Evolutionary conservation across 1,139 yeast genomes (phyloP).

Genomic region (Keqinozyma sinolaborantium): DNA sequence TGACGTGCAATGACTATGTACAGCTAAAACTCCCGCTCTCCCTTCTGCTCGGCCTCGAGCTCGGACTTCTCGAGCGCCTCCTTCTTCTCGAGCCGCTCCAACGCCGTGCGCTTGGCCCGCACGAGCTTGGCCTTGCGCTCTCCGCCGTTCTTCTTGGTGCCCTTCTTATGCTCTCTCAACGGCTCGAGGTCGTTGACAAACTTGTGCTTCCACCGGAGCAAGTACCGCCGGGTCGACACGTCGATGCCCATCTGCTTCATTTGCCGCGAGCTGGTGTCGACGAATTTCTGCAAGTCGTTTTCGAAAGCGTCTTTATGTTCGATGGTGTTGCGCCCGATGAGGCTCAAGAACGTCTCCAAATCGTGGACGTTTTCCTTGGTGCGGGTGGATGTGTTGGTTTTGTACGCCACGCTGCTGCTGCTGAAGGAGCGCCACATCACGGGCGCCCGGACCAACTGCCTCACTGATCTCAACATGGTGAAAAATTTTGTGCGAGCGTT

Average conservation of each 20-base stretch:
- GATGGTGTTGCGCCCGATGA: slow-evolving; percentile 70
- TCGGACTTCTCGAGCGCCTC: slow-evolving; percentile 26
- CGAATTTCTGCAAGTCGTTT: slow-evolving; percentile 65
- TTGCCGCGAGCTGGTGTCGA: slow-evolving; percentile 49
- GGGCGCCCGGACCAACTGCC: not conserved
- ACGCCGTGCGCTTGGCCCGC: slow-evolving; percentile 66
- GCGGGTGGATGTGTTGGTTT: slow-evolving; percentile 37
- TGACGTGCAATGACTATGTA: slow-evolving; percentile 1
- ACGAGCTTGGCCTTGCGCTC: slow-evolving; percentile 76
- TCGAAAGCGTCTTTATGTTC: slow-evolving; percentile 75
- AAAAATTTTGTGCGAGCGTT: not conserved
- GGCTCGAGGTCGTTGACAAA: slow-evolving; percentile 56
- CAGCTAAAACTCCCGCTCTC: slow-evolving; percentile 24
- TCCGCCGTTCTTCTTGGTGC: slow-evolving; percentile 84
- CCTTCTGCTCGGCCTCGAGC: slow-evolving; percentile 26
- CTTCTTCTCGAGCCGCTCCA: slow-evolving; percentile 45
- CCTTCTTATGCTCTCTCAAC: slow-evolving; percentile 56
- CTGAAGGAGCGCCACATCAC: not conserved
- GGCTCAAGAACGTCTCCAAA: slow-evolving; percentile 63
- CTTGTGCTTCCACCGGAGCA: slow-evolving; percentile 49
- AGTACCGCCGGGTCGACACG: slow-evolving; percentile 63
- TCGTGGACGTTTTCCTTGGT: slow-evolving; percentile 63
- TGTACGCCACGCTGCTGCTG: slow-evolving; percentile 15
- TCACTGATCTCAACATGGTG: not conserved
- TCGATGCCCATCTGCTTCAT: slow-evolving; percentile 84